Conservation (phyloP, 345 rosid genomes). For the Murraya koenigii region DNA sequence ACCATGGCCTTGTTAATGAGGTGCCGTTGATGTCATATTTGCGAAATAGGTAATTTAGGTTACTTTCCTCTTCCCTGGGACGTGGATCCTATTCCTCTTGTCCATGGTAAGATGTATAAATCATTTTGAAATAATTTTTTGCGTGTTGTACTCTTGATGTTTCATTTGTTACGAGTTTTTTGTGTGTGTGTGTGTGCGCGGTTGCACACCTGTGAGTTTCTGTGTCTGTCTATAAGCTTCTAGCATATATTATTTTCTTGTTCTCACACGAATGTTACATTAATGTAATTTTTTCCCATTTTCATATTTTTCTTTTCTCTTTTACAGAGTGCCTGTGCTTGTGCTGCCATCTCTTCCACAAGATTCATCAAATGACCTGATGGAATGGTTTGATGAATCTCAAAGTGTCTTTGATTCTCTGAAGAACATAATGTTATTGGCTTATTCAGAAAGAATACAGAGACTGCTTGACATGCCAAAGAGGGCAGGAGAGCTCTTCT, state of each 20-base stretch:
- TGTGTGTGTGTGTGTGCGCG: not conserved
- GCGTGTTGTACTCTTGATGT: not conserved
- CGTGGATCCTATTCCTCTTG: not conserved
- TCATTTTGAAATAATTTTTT: conserved; percentile 4
- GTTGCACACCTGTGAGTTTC: not conserved
- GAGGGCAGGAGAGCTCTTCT: conserved; percentile 69
- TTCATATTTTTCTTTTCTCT: not conserved
- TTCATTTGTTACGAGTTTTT: not conserved
- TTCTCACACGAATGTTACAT: not conserved
- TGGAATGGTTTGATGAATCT: conserved; percentile 78
- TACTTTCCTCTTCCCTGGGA: conserved; percentile 1
- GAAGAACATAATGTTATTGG: conserved; percentile 54
- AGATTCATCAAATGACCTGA: conserved; percentile 77
- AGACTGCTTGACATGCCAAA: conserved; percentile 64
- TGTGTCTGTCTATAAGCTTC: not conserved
- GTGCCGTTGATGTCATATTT: conserved; percentile 64
- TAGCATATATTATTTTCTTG: conserved; percentile 5
- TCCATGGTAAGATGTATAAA: not conserved
- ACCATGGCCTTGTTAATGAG: conserved; percentile 87
- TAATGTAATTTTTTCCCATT: not conserved
- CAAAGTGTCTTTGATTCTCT: conserved; percentile 48
- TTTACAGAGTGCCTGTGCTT: conserved; percentile 75
- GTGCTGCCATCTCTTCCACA: conserved; percentile 76
- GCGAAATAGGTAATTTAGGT: conserved; percentile 52
- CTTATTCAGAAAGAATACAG: conserved; percentile 58